A percentile compares a stretch with the other conserved stretches of the same genome.
These are phyloP conservation scores for Botrytis deweyae DNA, from an alignment of 2,329 filamentous ascomycete genomes.

Conservation along the genomic window DNA sequence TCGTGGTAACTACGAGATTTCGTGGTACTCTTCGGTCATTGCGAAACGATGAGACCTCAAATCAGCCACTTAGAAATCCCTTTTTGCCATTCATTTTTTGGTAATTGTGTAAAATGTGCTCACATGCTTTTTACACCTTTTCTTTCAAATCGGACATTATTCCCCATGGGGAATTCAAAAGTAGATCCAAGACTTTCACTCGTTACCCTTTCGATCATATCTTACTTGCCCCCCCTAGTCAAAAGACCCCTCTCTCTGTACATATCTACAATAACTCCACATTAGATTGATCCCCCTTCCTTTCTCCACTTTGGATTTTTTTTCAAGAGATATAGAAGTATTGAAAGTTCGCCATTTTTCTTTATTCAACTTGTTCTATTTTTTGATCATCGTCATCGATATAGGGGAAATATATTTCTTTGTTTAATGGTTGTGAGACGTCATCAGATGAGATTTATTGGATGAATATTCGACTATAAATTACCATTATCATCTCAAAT, in stretches of 20 bases:
- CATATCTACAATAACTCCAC: neutral
- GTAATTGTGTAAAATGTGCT: neutral
- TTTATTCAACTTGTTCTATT: neutral
- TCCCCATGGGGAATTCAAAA: neutral
- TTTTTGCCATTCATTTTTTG: neutral
- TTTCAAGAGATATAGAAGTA: neutral
- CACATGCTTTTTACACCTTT: neutral
- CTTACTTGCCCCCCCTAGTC: neutral
- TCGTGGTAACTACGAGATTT: neutral
- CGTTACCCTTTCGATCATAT: neutral
- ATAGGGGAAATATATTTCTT: neutral
- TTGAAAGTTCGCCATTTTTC: neutral
- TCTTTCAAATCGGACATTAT: neutral
- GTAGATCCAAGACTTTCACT: neutral
- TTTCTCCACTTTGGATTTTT: neutral
- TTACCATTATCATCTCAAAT: neutral
- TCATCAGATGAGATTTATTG: neutral
- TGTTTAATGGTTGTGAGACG: neutral
- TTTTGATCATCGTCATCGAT: neutral
- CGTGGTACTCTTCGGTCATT: neutral
- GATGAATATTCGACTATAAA: neutral
- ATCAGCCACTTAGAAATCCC: neutral
- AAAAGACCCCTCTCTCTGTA: neutral
- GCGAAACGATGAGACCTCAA: neutral
- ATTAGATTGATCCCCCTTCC: neutral